Evolutionary conservation across 2,329 filamentous ascomycete species (phyloP).

Genomic region (Scleromitrula shiraiana): DNA sequence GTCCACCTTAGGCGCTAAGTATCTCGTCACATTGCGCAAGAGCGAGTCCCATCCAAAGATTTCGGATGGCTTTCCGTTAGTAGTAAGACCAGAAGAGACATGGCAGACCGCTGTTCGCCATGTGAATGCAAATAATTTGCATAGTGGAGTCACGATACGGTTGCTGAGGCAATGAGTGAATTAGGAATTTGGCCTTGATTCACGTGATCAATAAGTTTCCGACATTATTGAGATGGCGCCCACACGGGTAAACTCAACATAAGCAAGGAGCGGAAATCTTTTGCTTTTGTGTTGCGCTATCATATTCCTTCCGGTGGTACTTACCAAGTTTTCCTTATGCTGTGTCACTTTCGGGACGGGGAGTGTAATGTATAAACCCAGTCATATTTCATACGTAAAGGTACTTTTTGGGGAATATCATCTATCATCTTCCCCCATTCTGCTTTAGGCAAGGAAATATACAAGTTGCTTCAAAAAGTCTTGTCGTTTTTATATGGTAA

Average conservation of each 20-base stretch:
- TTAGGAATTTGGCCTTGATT: neutral
- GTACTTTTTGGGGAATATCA: neutral
- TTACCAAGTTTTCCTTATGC: conserved; percentile 2
- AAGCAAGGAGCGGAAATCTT: conserved; percentile 5
- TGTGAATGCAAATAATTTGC: conserved; percentile 5
- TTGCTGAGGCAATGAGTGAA: conserved; percentile 8
- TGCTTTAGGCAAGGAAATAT: neutral
- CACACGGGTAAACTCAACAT: conserved; percentile 10
- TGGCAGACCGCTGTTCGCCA: conserved; percentile 11
- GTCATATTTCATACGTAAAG: neutral
- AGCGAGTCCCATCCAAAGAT: conserved; percentile 7
- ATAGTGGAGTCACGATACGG: neutral
- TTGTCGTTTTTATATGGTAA: neutral
- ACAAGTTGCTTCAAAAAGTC: neutral
- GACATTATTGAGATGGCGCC: neutral
- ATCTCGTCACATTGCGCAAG: conserved; percentile 12
- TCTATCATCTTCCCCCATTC: neutral
- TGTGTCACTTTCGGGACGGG: conserved; percentile 12
- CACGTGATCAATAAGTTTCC: neutral
- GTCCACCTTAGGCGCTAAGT: conserved; percentile 1
- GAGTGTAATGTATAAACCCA: neutral
- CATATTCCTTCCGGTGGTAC: neutral
- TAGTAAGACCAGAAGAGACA: neutral
- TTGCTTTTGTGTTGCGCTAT: neutral
- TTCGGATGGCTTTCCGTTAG: conserved; percentile 6